Evolutionary conservation across 2,329 filamentous ascomycete genomes (phyloP).

Genomic region (Drechslerella coelobrocha): DNA sequence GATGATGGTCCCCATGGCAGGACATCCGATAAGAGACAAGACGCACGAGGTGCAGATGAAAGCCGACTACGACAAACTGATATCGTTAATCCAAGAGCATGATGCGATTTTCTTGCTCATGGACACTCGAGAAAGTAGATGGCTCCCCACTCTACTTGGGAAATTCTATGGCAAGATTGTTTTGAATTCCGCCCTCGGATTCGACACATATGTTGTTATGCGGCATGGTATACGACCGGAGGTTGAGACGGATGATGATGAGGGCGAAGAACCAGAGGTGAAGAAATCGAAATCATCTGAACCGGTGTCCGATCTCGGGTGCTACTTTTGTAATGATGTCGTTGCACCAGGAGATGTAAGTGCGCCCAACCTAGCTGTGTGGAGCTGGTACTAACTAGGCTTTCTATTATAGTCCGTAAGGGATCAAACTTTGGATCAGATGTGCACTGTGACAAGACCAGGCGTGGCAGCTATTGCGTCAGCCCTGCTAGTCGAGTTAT

Average conservation of each 20-base stretch:
- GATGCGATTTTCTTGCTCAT: conserved; percentile 96
- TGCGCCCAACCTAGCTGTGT: conserved; percentile 53
- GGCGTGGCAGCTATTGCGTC: conserved; percentile 92
- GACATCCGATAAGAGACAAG: conserved; percentile 73
- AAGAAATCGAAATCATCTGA: conserved; percentile 63
- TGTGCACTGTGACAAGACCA: conserved; percentile 95
- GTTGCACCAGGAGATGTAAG: conserved; percentile 90
- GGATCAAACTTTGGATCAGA: conserved; percentile 93
- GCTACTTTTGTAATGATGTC: conserved; percentile 98
- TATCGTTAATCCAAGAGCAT: conserved; percentile 78
- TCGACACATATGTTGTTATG: conserved; percentile 98
- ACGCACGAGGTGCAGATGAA: conserved; percentile 72
- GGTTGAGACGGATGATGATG: conserved; percentile 60
- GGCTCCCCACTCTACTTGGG: conserved; percentile 94
- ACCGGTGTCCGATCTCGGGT: conserved; percentile 71
- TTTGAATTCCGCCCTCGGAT: conserved; percentile 93
- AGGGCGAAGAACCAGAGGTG: conserved; percentile 23
- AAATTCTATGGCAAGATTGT: conserved; percentile 93
- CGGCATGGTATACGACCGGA: conserved; percentile 76
- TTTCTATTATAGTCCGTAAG: conserved; percentile 75
- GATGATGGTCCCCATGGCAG: conserved; percentile 91
- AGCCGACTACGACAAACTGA: conserved; percentile 76
- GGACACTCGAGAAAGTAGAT: conserved; percentile 92
- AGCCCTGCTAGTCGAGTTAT: conserved; percentile 84
- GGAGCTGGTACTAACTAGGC: not conserved